Evolutionary conservation across 1,284 basidiomycete genomes (phyloP), one percentile per base, ranked within the genome.

Genomic region (Albatrellus sp.): DNA sequence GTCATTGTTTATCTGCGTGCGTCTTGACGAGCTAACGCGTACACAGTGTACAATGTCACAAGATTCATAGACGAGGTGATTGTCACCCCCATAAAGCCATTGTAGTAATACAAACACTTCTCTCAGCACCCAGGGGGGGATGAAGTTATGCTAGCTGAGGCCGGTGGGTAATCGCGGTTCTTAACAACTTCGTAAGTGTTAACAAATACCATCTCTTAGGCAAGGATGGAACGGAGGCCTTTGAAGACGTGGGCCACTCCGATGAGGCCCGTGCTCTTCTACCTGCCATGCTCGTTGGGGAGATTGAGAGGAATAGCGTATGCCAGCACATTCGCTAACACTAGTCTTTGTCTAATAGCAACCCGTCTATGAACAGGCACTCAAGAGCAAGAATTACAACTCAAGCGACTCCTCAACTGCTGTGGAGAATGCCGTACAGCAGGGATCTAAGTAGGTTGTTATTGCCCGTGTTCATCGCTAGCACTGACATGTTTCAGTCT

Each of bases 211-310:
- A 24, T 46, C 48, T 29, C 51, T 16, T 57, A 88, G 86, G 84
- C 56, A 82, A 85, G 60, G 93, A 98, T 63, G 92, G 91, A 24
- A 96, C 94, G 37, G 96, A 98, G 62, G 91, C 94, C 10, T 99
- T 98, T 59, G 96, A 98, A 69, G 96, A 98, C 63, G 93, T 98
- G 40, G 94, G 96, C 37, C 94, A 98, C 75, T 98, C 93, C 13
- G 96, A 98, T 59, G 96, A 98, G 65, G 96, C 94, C 13, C 82
- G 94, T 48, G 81, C 72, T n/a, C 75, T 96, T 51, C 74, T 99
- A 46, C 75, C 77, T 49, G 76, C 65, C 56, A 72, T 93, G 78
- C 64, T 75, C 44, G 68, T 92, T 42, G 90, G 90, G 42, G 76
- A 85, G 8, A 87, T 93, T 52, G 81, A 87, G 58, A 70, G 80